Percentiles rank a stretch among this genome's conserved stretches.
phyloP scores from a whole-genome alignment of 257 asterid genomes.

The Mitragyna speciosa region DNA sequence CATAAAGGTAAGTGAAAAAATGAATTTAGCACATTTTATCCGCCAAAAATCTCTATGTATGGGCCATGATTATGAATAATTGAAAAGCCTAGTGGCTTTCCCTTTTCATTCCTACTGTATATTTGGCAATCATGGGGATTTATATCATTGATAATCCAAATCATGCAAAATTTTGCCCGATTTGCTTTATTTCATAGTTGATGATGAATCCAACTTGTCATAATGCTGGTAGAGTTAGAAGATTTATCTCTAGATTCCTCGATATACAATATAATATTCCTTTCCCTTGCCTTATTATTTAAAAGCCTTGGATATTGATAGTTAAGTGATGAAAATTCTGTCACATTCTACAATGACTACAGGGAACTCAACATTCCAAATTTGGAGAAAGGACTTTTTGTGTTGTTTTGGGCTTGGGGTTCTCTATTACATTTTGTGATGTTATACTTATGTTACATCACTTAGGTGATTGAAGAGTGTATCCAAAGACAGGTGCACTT shows the following conservation, averaged over 20 bases:
- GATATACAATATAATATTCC: neutral
- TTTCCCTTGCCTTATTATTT: neutral
- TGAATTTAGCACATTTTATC: neutral
- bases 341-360: neutral
- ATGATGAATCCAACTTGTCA: neutral
- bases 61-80: neutral
- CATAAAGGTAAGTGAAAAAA: conserved; percentile 47
- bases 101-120: neutral
- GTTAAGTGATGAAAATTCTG: neutral
- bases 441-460: no score
- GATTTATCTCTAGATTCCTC: neutral
- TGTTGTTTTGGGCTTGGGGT: no score
- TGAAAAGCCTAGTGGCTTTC: neutral
- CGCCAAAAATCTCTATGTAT: neutral
- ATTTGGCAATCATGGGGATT: neutral
- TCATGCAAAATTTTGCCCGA: neutral
- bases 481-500: no score
- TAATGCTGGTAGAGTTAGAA: neutral
- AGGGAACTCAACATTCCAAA: neutral
- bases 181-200: neutral
- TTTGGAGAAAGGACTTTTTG: neutral
- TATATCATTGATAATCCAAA: neutral
- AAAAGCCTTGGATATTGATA: no score
- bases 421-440: no score
- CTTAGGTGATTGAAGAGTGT: no score